Base-by-base conservation (phyloP, 2,329 filamentous ascomycete genomes). In the Pseudocercospora ulei region DNA sequence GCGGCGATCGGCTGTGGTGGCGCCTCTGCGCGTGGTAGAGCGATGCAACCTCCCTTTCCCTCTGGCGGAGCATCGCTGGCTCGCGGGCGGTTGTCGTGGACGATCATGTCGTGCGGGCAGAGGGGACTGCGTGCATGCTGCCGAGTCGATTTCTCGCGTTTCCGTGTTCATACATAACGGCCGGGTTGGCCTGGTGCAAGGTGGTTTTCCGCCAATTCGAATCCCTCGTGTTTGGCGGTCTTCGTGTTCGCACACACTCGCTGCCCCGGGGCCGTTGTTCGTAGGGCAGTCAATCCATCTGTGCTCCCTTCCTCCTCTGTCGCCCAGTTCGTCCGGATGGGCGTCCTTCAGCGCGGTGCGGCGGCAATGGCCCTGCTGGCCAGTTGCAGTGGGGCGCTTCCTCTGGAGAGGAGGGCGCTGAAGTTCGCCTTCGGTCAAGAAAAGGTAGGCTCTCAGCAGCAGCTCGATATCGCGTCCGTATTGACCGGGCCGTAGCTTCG, bases 341-440 rank as follows among this genome's bases (percentile, higher is more conserved):
- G 44, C 25, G 40, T 52, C 26, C 38, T 50, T 11, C 34, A 34
- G 11, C 14, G 47, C 19, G 47, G 46, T 18, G 49, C 47, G 23
- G 46, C 50, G 23, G 51, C 48, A 25, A 39, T 46, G 14, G 49
- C 46, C n/a, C 30, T 57, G 33, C 45, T 58, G 3, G 46, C 49
- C 17, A 44, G 47, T 18, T 33, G 55, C 16, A 38, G 42, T 38
- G 25, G 48, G 24, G 50, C 45, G 14, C 55, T 54, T 3, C 35
- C 52, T 8, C 3, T 51, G 8, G 41, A 46, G 25, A 48, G 41
- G 35, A 36, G 50, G 25, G 38, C 35, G 26, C 5, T 43, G 34
- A 39, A 50, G 40, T 77, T 76, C 49, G 58, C 70, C 50, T 77
- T 73, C 57, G 63, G 66, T 40, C 56, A 56, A 27, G 51, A 69